Evolutionary conservation across 257 asterid species (phyloP), one percentile per base, ranked within the genome.

Genomic region (Mentha longifolia): DNA sequence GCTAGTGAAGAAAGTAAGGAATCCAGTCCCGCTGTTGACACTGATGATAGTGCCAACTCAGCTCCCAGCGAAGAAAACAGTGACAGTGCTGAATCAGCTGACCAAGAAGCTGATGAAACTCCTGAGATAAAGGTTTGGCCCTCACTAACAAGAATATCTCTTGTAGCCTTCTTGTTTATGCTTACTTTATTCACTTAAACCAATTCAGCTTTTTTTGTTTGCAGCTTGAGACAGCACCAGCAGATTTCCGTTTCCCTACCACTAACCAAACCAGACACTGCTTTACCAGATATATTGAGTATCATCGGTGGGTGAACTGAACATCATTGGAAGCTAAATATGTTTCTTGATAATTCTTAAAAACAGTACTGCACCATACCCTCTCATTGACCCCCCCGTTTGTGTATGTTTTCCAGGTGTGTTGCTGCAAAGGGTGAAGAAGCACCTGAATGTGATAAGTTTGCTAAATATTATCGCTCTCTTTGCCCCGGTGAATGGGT

Each of bases 401-500:
- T 30, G 68, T 77, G 67, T 61, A 16, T 76, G 64, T 54, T 67
- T 61, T 79, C n/a, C 84, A 94, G 99, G 79, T 94, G 97, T 68
- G 64, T 82, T 56, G 99, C 93, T 75, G 97, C 97, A 19, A 94
- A 89, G 80, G 96, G 98, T 73, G 97, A 91, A 28, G 95, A 74
- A 72, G 98, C 99, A 37, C 84, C 96, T 0, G 97, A 94, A 79
- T 94, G 99, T 67, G 86, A 94, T 73, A 91, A 89, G 87, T 94
- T 94, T 63, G 98, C 97, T 56, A 94, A 94, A 70, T 94, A 91
- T 72, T 91, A 94, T 65, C 96, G 99, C 45, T 67, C 97, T 77
- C 95, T 94, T 65, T 94, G 99, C 77, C 99, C 99, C 0, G 92
- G 95, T 58, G 99, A 94, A 94, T 91, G 99, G 99, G 99, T 94